Percentiles rank a stretch among this genome's conserved stretches.
Evolutionary conservation across 768 basidiomycete species (phyloP).

Genomic region (Auricularia cornea): DNA sequence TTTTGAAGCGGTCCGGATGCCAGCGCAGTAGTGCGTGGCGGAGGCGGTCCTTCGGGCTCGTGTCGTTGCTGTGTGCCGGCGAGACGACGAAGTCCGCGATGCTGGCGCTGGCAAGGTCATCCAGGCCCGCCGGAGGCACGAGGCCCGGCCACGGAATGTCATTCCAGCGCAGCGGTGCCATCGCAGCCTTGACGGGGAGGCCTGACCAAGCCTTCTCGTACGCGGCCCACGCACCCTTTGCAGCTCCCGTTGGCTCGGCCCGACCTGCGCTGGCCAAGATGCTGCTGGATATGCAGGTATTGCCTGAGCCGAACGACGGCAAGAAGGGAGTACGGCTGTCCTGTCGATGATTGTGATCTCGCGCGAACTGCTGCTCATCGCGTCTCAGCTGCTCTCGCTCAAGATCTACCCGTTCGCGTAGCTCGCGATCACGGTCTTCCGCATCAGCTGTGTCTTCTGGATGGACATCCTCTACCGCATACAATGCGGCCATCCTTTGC

Average conservation of each 20-base stretch:
- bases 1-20: conserved; percentile 81
- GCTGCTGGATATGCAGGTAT: no score
- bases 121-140: conserved; percentile 29
- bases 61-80: conserved; percentile 48
- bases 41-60: conserved; percentile 56
- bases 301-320: no score
- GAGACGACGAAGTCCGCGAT: conserved; percentile 59
- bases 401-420: no score
- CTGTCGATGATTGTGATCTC: no score
- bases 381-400: no score
- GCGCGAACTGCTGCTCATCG: neutral
- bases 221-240: neutral
- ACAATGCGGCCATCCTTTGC: neutral
- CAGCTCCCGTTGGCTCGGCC: no score
- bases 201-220: neutral
- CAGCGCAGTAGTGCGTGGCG: conserved; percentile 68
- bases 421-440: neutral
- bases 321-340: no score
- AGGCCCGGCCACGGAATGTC: conserved; percentile 67
- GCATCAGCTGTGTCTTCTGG: neutral
- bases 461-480: neutral
- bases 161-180: conserved; percentile 38
- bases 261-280: no score
- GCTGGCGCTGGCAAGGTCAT: conserved; percentile 43
- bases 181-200: neutral